These are phyloP conservation scores for Nakaseomyces bracarensis DNA, from an alignment of 1,139 yeast species.

Conservation along the genomic window DNA sequence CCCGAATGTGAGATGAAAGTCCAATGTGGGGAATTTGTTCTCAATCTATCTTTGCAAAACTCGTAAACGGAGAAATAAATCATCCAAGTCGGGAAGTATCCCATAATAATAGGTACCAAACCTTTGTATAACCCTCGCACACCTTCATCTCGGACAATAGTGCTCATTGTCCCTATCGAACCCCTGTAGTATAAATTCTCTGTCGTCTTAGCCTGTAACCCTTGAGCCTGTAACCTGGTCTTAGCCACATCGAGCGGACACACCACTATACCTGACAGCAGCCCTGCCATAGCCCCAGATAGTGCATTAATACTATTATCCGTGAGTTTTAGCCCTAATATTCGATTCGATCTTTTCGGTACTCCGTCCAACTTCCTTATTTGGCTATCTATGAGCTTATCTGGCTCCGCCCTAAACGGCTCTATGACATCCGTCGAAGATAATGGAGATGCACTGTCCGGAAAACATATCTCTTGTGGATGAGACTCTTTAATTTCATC, in stretches of 20 bases:
- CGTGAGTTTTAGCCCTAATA: slow-evolving; percentile 12
- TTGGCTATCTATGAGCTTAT: not conserved
- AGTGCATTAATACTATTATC: slow-evolving; percentile 48
- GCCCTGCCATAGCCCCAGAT: slow-evolving; percentile 88
- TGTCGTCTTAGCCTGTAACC: slow-evolving; percentile 31
- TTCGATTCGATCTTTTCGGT: not conserved
- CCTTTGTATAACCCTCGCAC: slow-evolving; percentile 81
- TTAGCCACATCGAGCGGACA: slow-evolving; percentile 94
- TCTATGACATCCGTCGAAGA: slow-evolving; percentile 9
- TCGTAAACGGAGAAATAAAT: slow-evolving; percentile 89
- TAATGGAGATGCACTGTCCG: slow-evolving; percentile 9
- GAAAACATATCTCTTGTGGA: slow-evolving; percentile 7
- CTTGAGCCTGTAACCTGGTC: slow-evolving; percentile 92
- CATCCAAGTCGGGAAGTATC: slow-evolving; percentile 97
- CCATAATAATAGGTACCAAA: slow-evolving; percentile 79
- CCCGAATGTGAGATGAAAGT: slow-evolving; percentile 58
- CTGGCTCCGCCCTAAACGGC: not conserved
- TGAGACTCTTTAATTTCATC: not conserved
- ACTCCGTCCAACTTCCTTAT: not conserved
- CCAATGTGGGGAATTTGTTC: slow-evolving; percentile 34
- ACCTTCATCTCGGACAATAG: slow-evolving; percentile 72
- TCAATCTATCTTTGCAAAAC: slow-evolving; percentile 50
- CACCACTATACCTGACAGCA: slow-evolving; percentile 79
- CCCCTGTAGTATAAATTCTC: slow-evolving; percentile 42
- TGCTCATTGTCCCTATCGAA: slow-evolving; percentile 48